Conservation (phyloP, 352 stramenopile species). For the Paralagenidium karlingii region DNA sequence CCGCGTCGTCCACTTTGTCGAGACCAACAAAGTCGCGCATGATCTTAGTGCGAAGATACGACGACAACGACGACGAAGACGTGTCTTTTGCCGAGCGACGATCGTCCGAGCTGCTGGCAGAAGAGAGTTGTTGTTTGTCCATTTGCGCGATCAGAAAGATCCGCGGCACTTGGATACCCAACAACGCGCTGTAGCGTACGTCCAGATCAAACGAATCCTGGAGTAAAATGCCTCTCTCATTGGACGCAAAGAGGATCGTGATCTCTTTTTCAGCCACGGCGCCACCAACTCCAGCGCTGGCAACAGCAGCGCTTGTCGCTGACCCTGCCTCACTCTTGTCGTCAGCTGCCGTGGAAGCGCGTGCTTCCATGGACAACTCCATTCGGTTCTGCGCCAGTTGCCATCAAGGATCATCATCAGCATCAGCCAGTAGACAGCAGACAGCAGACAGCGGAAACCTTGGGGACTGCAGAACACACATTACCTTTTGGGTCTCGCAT, state of each 20-base stretch:
- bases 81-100: slow-evolving; percentile 19
- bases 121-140: too few relatives aligned
- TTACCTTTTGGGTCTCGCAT: slow-evolving; percentile 50
- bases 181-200: slow-evolving; percentile 58
- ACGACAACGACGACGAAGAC: slow-evolving; percentile 9
- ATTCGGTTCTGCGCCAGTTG: slow-evolving; percentile 10
- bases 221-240: slow-evolving; percentile 84
- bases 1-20: slow-evolving; percentile 81
- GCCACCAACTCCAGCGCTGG: too few relatives aligned
- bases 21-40: slow-evolving; percentile 92
- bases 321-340: background rate
- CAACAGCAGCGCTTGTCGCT: too few relatives aligned
- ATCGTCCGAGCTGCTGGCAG: slow-evolving; percentile 19
- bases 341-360: background rate
- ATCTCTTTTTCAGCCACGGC: slow-evolving; percentile 71
- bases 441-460: too few relatives aligned
- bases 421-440: too few relatives aligned
- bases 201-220: slow-evolving; percentile 85
- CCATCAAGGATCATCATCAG: too few relatives aligned
- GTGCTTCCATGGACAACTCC: background rate
- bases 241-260: slow-evolving; percentile 86
- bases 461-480: too few relatives aligned
- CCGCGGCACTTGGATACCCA: slow-evolving; percentile 77
- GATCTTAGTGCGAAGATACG: slow-evolving; percentile 58
- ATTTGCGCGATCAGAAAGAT: slow-evolving; percentile 60